Base-by-base conservation (phyloP, 306 rosid species). In the Lupinus albus region DNA sequence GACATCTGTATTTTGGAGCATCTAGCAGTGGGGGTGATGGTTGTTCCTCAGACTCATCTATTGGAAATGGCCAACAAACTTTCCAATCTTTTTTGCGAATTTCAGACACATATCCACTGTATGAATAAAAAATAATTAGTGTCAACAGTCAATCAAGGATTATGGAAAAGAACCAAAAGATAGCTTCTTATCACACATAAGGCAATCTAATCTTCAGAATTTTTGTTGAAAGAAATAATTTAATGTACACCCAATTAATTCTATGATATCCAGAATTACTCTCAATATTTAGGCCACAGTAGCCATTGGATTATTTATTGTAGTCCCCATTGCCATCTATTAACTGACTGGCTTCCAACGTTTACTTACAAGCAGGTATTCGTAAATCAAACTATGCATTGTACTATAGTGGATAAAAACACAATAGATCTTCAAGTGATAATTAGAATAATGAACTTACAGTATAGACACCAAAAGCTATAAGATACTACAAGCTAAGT, bases 21-120 rank as follows among this genome's bases (percentile, higher is more conserved):
- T 82, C 84, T 61, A 81, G 58, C 44, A 85, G 84, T 39, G 91
- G 94, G 75, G 82, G 79, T 47, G 78, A 56, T 18, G 85, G 79
- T 72, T 56, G 80, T 74, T 82, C 72, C 72, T 83, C 84, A 46
- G 81, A 76, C 54, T 82, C 87, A 47, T 81, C 78, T 61, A 79
- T 54, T 61, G 82, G 78, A 81, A 94, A 94, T 62, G 99, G 99
- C 85, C 90, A 91, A 70, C 97, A 88, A 13, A 46, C 48, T 80
- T 85, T 88, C 97, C 92, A 82, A 83, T 94, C 87, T 60, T 88
- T 88, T 67, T 78, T 77, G 18, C 89, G 90, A 65, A 86, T 61
- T 68, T 85, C 96, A 61, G 99, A 84, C 15, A 91, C 97, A 74
- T 80, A 91, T 50, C 86, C 97, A 59, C 99, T 94, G 89, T 80